Conservation (phyloP, 805 yeast genomes). For the Spathaspora passalidarum region DNA sequence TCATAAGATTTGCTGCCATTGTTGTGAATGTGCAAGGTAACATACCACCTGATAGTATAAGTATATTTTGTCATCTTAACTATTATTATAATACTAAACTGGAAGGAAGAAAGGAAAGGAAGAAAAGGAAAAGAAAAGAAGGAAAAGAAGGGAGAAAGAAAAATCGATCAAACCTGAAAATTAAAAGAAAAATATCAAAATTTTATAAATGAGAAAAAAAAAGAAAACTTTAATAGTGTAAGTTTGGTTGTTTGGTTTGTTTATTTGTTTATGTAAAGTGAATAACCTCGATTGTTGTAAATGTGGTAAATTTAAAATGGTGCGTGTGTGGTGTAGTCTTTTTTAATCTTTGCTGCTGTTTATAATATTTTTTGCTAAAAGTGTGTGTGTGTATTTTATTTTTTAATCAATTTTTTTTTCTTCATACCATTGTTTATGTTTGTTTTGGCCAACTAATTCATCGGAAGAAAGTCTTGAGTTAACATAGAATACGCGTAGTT, state of each 20-base stretch:
- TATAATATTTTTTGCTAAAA: neutral
- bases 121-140: conserved; percentile 1
- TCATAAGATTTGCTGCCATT: neutral
- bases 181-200: neutral
- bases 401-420: neutral
- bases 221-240: conserved; percentile 1
- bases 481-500: neutral
- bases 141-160: neutral
- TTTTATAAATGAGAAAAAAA: neutral
- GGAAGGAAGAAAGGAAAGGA: neutral
- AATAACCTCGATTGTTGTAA: neutral
- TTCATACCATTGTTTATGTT: neutral
- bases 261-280: neutral
- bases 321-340: neutral
- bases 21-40: conserved; percentile 1
- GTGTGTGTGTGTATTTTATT: neutral
- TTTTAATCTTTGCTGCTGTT: neutral
- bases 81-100: too few species aligned
- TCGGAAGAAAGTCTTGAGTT: neutral
- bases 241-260: conserved; percentile 1
- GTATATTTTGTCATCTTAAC: conserved; percentile 13
- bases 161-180: neutral
- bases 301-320: neutral
- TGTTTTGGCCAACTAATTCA: conserved; percentile 1
- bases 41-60: conserved; percentile 16